phyloP scores from a whole-genome alignment of 2,329 filamentous ascomycete species.

The Nigrograna mackinnonii region DNA sequence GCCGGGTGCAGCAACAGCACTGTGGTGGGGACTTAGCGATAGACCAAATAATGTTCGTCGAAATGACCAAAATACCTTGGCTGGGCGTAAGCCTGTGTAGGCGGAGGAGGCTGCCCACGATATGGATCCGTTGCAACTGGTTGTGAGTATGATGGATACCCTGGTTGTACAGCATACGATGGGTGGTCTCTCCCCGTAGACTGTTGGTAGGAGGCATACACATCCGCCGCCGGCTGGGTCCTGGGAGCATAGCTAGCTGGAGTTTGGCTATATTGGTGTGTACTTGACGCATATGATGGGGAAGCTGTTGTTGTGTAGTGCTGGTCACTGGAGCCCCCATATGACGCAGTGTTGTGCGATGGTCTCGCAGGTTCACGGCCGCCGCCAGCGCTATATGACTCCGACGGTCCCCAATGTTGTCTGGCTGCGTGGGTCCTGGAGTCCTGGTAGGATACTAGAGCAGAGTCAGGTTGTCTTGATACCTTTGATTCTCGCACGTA shows the following conservation, averaged over 20 bases:
- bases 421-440: conserved; percentile 47
- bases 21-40: conserved; percentile 43
- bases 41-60: conserved; percentile 41
- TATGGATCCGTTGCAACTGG: conserved; percentile 31
- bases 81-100: conserved; percentile 1
- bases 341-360: too few species aligned
- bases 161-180: too few species aligned
- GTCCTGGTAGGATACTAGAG: conserved; percentile 48
- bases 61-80: conserved; percentile 48
- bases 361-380: too few species aligned
- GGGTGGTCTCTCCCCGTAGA: conserved; percentile 14
- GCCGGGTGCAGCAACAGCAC: conserved; percentile 34
- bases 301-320: conserved; percentile 36
- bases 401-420: conserved; percentile 44
- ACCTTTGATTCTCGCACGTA: conserved; percentile 43
- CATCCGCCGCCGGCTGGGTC: conserved; percentile 33
- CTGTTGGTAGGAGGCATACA: conserved; percentile 32
- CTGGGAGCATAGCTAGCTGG: conserved; percentile 21
- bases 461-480: conserved; percentile 50
- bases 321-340: conserved; percentile 23
- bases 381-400: conserved; percentile 10
- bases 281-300: too few species aligned
- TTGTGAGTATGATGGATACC: conserved; percentile 28
- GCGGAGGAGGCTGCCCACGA: conserved; percentile 20
- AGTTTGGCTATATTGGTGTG: too few species aligned